Conservation (phyloP, 2,329 filamentous ascomycete genomes). For the Thermoascus crustaceus region DNA sequence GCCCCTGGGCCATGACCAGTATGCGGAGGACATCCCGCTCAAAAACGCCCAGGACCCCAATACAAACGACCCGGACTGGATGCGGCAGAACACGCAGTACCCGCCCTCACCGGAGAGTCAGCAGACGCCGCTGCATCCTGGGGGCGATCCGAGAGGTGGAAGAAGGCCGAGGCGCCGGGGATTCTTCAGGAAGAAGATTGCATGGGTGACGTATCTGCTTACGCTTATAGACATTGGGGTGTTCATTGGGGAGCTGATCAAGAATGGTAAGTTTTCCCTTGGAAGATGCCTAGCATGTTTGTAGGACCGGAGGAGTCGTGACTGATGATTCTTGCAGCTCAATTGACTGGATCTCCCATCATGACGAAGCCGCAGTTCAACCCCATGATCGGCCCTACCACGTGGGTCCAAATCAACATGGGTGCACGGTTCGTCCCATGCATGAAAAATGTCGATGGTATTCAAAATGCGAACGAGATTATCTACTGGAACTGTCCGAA, state of each 20-base stretch:
- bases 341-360: conserved; percentile 63
- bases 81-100: conserved; percentile 37
- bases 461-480: conserved; percentile 29
- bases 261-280: conserved; percentile 57
- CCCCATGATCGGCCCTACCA: conserved; percentile 92
- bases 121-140: conserved; percentile 15
- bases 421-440: conserved; percentile 86
- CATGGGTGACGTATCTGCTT: conserved; percentile 77
- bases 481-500: conserved; percentile 71
- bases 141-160: conserved; percentile 11
- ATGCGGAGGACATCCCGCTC: conserved; percentile 36
- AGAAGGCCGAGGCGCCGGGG: conserved; percentile 25
- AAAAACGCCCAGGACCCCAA: conserved; percentile 28
- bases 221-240: conserved; percentile 70
- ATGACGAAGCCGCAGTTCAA: conserved; percentile 79
- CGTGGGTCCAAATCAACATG: conserved; percentile 91
- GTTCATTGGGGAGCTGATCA: conserved; percentile 81
- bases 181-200: conserved; percentile 52
- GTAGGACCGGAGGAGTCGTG: conserved; percentile 5
- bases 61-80: conserved; percentile 27
- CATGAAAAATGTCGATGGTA: conserved; percentile 64
- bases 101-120: conserved; percentile 50
- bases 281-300: not conserved
- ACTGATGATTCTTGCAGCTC: conserved; percentile 39
- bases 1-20: conserved; percentile 26